These are phyloP conservation scores for Biancaea sappan DNA, from an alignment of 306 rosid genomes.

Conservation along the genomic window DNA sequence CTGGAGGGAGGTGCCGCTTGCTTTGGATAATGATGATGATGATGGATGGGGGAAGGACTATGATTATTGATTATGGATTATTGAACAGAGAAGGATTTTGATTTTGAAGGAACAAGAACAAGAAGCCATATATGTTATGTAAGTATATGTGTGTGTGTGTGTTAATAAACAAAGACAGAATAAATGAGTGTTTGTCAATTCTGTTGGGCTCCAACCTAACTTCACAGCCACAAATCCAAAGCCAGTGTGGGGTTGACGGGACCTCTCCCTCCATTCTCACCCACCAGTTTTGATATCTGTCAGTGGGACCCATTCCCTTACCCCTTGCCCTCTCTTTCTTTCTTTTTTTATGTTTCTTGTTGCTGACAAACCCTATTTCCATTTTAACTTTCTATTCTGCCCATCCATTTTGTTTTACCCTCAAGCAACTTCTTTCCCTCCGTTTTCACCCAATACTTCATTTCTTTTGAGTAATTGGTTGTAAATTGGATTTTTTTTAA, in stretches of 20 bases:
- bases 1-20: conserved; percentile 7
- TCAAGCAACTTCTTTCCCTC: neutral
- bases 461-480: too few relatives aligned
- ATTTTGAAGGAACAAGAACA: too few relatives aligned
- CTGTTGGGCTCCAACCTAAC: conserved; percentile 21
- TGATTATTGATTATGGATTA: neutral
- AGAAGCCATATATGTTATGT: conserved; percentile 14
- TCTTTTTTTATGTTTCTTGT: too few relatives aligned
- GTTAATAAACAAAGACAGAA: conserved; percentile 13
- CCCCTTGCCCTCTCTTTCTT: too few relatives aligned
- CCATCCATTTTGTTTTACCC: neutral
- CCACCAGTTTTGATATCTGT: conserved; percentile 51
- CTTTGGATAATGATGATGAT: conserved; percentile 24
- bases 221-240: conserved; percentile 59
- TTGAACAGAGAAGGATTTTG: neutral
- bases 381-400: neutral
- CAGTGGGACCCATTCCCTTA: conserved; percentile 42
- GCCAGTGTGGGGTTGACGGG: conserved; percentile 43
- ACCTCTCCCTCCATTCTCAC: conserved; percentile 36
- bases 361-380: too few relatives aligned
- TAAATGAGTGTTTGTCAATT: conserved; percentile 38
- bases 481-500: too few relatives aligned
- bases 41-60: conserved; percentile 20
- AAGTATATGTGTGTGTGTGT: too few relatives aligned
- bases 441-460: too few relatives aligned